Percentiles rank a stretch among this genome's conserved stretches.
phyloP scores from a whole-genome alignment of 108 stramenopile genomes.

The Aurantiochytrium sp. region DNA sequence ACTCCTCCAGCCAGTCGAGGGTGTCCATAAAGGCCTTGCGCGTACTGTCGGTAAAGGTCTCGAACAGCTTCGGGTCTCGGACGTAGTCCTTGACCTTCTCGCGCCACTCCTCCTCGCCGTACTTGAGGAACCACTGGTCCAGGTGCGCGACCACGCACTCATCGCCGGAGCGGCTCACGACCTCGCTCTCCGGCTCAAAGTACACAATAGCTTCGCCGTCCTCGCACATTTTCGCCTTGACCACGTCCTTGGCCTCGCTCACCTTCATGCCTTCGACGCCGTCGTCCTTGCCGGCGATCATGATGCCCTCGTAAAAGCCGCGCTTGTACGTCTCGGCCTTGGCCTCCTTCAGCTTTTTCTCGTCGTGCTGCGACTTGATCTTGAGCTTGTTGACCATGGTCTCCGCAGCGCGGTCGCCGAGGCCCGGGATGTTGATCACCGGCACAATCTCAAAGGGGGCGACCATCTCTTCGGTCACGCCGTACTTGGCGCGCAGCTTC shows the following conservation, averaged over 20 bases:
- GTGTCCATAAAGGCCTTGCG: slow-evolving; percentile 75
- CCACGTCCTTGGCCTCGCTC: slow-evolving; percentile 85
- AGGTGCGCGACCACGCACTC: slow-evolving; percentile 96
- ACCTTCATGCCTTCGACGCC: slow-evolving; percentile 75
- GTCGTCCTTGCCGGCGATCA: slow-evolving; percentile 77
- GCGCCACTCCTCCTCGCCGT: slow-evolving; percentile 77
- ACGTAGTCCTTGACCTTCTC: slow-evolving; percentile 76
- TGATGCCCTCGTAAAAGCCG: slow-evolving; percentile 91
- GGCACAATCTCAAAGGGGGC: slow-evolving; percentile 85
- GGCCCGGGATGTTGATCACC: slow-evolving; percentile 93
- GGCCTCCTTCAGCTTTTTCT: slow-evolving; percentile 82
- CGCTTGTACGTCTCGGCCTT: slow-evolving; percentile 90
- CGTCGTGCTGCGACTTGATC: slow-evolving; percentile 86
- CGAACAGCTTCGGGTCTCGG: slow-evolving; percentile 67
- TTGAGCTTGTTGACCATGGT: slow-evolving; percentile 90
- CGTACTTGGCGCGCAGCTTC: slow-evolving; percentile 88
- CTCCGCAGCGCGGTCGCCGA: slow-evolving; percentile 79
- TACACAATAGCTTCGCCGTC: slow-evolving; percentile 81
- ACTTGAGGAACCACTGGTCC: slow-evolving; percentile 98
- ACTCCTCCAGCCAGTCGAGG: slow-evolving; percentile 92
- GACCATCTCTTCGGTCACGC: slow-evolving; percentile 85
- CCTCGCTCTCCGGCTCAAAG: slow-evolving; percentile 88
- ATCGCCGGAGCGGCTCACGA: slow-evolving; percentile 89
- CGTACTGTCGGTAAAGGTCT: slow-evolving; percentile 73
- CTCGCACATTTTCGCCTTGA: slow-evolving; percentile 85